These are phyloP conservation scores for Didymella segeticola DNA, from an alignment of 2,329 filamentous ascomycete genomes.

Conservation along the genomic window DNA sequence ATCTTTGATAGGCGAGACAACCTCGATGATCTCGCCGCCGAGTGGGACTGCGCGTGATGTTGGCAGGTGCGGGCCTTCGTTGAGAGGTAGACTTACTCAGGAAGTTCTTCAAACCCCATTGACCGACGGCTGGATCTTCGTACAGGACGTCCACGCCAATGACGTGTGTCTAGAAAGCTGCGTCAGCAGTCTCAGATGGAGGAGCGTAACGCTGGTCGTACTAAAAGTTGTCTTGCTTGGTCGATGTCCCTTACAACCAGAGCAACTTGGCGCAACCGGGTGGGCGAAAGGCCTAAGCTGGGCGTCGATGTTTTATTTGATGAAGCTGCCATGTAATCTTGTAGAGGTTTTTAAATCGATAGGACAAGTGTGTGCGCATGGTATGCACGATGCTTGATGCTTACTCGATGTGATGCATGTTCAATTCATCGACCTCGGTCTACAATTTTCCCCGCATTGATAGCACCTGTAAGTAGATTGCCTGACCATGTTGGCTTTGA, in stretches of 20 bases:
- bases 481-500: not conserved
- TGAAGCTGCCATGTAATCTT: not conserved
- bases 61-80: not conserved
- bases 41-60: conserved; percentile 44
- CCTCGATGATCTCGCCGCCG: conserved; percentile 54
- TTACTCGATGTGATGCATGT: not conserved
- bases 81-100: conserved; percentile 33
- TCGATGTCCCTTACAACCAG: conserved; percentile 42
- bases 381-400: not conserved
- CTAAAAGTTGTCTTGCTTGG: conserved; percentile 31
- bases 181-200: not conserved
- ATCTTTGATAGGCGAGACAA: conserved; percentile 48
- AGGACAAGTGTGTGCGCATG: not conserved
- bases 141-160: conserved; percentile 52
- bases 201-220: conserved; percentile 15
- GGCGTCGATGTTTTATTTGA: not conserved
- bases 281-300: conserved; percentile 25
- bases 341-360: not conserved
- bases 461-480: not conserved
- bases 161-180: conserved; percentile 37
- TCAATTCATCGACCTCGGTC: conserved; percentile 6
- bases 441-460: conserved; percentile 9
- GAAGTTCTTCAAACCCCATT: conserved; percentile 53
- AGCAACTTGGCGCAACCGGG: conserved; percentile 47
- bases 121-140: conserved; percentile 47